Conservation (phyloP, 495 filamentous ascomycete species). For the Rhizodiscina lignyota region DNA sequence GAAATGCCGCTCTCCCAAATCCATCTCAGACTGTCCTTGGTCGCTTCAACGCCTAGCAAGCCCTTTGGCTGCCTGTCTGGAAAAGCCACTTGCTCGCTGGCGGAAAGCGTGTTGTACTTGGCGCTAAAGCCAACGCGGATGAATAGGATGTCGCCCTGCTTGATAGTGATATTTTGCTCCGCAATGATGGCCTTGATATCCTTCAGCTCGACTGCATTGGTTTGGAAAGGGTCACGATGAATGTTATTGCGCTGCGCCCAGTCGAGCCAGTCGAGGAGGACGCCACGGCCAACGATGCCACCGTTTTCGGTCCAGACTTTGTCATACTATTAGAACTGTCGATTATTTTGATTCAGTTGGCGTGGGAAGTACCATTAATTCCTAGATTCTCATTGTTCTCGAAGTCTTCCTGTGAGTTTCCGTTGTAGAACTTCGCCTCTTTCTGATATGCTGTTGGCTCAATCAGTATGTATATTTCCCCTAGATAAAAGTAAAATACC, state of each 20-base stretch:
- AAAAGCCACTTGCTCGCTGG: no score
- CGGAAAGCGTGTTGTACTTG: no score
- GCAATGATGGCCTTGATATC: conserved; percentile 30
- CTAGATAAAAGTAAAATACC: no score
- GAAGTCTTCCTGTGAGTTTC: conserved; percentile 37
- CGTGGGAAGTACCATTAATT: conserved; percentile 38
- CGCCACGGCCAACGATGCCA: conserved; percentile 26
- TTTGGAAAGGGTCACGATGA: conserved; percentile 26
- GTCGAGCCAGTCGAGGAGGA: conserved; percentile 28
- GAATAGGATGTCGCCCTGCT: conserved; percentile 38
- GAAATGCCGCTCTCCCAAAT: no score
- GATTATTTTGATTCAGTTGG: no score
- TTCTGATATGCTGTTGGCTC: conserved; percentile 24
- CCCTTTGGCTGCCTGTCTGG: no score
- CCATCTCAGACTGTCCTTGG: no score
- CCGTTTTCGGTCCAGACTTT: conserved; percentile 20
- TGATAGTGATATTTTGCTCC: conserved; percentile 29
- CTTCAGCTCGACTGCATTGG: conserved; percentile 22
- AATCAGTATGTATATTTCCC: no score
- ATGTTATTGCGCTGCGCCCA: conserved; percentile 15
- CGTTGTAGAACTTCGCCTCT: conserved; percentile 41
- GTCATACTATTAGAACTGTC: no score
- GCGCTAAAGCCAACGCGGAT: conserved; percentile 34
- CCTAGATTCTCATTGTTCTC: conserved; percentile 25
- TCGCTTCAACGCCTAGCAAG: no score